A percentile compares a stretch with the other conserved stretches of the same genome.
phyloP scores from a whole-genome alignment of 208 protist species.

The Leishmania martiniquensis region DNA sequence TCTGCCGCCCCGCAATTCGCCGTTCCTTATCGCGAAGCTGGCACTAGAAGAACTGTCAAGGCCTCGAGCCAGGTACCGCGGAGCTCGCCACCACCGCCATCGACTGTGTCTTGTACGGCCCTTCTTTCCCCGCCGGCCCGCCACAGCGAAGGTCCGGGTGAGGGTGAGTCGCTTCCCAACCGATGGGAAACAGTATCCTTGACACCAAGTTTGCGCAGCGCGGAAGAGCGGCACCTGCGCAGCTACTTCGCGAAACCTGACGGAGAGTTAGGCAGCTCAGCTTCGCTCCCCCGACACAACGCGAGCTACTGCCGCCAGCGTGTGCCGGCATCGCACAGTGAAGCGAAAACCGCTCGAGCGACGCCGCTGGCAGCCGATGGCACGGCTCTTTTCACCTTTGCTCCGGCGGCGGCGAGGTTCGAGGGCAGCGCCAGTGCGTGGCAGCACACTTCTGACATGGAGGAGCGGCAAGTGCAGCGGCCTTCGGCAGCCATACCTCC shows the following conservation, averaged over 20 bases:
- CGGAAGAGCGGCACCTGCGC: slow-evolving; percentile 22
- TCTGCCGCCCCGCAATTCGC: neutral
- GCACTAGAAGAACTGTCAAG: neutral
- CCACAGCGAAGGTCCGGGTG: neutral
- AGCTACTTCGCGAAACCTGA: slow-evolving; percentile 17
- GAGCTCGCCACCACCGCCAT: slow-evolving; percentile 1
- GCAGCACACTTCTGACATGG: neutral
- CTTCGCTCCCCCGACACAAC: neutral
- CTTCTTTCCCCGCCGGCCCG: slow-evolving; percentile 3
- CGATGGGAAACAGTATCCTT: slow-evolving; percentile 33
- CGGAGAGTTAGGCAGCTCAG: neutral
- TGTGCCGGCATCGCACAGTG: neutral
- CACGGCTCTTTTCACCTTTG: neutral
- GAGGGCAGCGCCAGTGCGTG: neutral
- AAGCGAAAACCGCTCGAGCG: neutral
- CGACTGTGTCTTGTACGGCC: slow-evolving; percentile 1
- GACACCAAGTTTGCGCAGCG: slow-evolving; percentile 19
- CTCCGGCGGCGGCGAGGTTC: neutral
- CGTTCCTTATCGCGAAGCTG: slow-evolving; percentile 4
- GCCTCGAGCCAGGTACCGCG: neutral
- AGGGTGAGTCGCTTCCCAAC: slow-evolving; percentile 1
- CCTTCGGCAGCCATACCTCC: neutral
- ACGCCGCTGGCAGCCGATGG: neutral
- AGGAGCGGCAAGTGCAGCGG: neutral
- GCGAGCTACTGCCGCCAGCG: neutral